Conservation (phyloP, 1,284 basidiomycete genomes). For the Austroboletus novae-zelandiae region DNA sequence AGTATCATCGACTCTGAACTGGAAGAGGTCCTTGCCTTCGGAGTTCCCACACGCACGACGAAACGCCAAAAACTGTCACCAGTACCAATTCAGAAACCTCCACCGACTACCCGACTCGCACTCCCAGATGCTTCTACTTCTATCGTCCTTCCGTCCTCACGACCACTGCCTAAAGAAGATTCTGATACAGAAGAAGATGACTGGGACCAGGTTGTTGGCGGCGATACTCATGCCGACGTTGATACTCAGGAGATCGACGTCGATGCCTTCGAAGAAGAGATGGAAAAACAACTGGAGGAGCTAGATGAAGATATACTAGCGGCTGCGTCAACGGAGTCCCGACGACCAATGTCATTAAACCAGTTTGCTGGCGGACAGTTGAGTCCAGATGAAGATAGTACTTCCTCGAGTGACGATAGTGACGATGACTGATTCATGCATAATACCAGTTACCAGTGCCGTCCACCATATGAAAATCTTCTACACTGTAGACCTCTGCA, state of each 20-base stretch:
- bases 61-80: slow-evolving; percentile 42
- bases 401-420: slow-evolving; percentile 63
- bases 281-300: slow-evolving; percentile 44
- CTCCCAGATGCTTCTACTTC: slow-evolving; percentile 42
- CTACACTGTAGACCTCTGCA: slow-evolving; percentile 6
- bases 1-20: slow-evolving; percentile 36
- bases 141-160: slow-evolving; percentile 32
- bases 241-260: slow-evolving; percentile 46
- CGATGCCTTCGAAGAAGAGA: slow-evolving; percentile 47
- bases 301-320: slow-evolving; percentile 40
- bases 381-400: slow-evolving; percentile 55
- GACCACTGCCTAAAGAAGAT: slow-evolving; percentile 25
- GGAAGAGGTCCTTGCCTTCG: slow-evolving; percentile 40
- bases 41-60: slow-evolving; percentile 34
- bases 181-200: slow-evolving; percentile 53
- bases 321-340: slow-evolving; percentile 39
- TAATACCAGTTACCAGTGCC: not conserved
- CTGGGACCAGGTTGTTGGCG: slow-evolving; percentile 48
- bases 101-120: slow-evolving; percentile 38
- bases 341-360: slow-evolving; percentile 52
- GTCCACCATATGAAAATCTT: slow-evolving; percentile 1
- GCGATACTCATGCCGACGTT: slow-evolving; percentile 35
- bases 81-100: slow-evolving; percentile 28
- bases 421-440: slow-evolving; percentile 52
- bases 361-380: slow-evolving; percentile 44